phyloP scores from a whole-genome alignment of 2,329 filamentous ascomycete species.

The Stromatinia cepivora region DNA sequence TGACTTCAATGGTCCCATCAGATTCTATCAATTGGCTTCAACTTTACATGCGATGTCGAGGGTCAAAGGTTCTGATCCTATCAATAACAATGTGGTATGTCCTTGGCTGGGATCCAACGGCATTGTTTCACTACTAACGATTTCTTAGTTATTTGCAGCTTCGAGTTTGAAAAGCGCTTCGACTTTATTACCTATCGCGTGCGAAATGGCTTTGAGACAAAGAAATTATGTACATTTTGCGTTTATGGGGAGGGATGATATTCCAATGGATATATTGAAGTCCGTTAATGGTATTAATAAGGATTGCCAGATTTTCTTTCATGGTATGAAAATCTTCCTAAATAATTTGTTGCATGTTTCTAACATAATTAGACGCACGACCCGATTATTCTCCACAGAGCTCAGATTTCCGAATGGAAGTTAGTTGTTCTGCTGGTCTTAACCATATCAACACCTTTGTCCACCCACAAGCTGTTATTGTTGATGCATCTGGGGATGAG shows the following conservation, averaged over 20 bases:
- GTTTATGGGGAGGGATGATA: constrained; percentile 70
- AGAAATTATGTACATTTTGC: constrained; percentile 79
- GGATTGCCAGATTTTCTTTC: constrained; percentile 63
- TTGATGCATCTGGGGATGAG: constrained; percentile 68
- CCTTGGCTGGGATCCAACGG: neutral
- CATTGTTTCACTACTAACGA: constrained; percentile 20
- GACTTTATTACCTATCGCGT: constrained; percentile 76
- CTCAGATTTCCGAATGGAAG: constrained; percentile 66
- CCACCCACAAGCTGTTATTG: constrained; percentile 66
- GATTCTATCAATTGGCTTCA: constrained; percentile 63
- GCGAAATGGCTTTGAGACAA: constrained; percentile 73
- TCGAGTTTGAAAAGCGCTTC: constrained; percentile 73
- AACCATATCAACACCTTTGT: constrained; percentile 73
- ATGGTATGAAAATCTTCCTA: constrained; percentile 44
- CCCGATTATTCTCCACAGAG: constrained; percentile 72
- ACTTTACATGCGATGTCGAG: constrained; percentile 61
- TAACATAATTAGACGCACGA: constrained; percentile 62
- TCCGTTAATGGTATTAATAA: constrained; percentile 77
- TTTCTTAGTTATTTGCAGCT: constrained; percentile 64
- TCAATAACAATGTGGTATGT: constrained; percentile 68
- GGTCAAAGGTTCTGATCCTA: constrained; percentile 51
- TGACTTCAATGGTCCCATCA: constrained; percentile 69
- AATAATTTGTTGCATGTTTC: constrained; percentile 21
- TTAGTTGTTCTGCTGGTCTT: constrained; percentile 64
- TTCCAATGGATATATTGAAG: constrained; percentile 68